Conservation (phyloP, 192 early-diverging fungal genomes). For the Lobulomyces angularis region DNA sequence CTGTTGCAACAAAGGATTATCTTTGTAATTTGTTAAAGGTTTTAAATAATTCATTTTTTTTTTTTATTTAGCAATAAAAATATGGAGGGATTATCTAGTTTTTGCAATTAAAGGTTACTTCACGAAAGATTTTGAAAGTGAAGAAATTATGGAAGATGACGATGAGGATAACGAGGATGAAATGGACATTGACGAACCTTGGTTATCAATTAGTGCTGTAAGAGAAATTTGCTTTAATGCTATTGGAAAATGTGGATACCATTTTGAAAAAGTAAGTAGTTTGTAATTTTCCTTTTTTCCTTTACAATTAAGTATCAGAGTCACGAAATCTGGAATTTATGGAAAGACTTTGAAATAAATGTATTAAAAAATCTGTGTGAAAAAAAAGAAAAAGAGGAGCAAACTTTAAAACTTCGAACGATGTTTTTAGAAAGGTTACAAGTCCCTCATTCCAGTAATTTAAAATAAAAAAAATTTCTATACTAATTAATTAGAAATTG, state of each 20-base stretch:
- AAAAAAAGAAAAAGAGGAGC: slow-evolving; percentile 7
- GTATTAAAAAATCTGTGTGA: slow-evolving; percentile 24
- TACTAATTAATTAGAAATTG: slow-evolving; percentile 25
- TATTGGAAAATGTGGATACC: slow-evolving; percentile 28
- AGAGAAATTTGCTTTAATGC: slow-evolving; percentile 30
- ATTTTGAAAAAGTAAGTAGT: slow-evolving; percentile 33
- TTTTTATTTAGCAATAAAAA: slow-evolving; percentile 36
- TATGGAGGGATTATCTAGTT: slow-evolving; percentile 52
- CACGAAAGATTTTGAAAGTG: slow-evolving; percentile 7
- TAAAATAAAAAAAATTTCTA: slow-evolving; percentile 2
- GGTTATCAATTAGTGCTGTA: slow-evolving; percentile 26
- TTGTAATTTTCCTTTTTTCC: not conserved
- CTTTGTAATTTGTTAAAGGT: slow-evolving; percentile 35
- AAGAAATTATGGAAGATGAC: slow-evolving; percentile 15
- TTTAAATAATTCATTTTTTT: slow-evolving; percentile 1
- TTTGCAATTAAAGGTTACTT: slow-evolving; percentile 39
- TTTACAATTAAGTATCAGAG: slow-evolving; percentile 20
- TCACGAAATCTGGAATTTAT: slow-evolving; percentile 48
- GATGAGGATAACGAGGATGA: slow-evolving; percentile 16
- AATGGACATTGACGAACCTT: not conserved
- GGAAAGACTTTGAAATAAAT: slow-evolving; percentile 43
- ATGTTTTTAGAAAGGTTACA: slow-evolving; percentile 26
- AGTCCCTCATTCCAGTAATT: slow-evolving; percentile 30
- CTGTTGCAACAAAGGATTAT: slow-evolving; percentile 48
- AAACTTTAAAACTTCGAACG: slow-evolving; percentile 13